Evolutionary conservation across 768 basidiomycete species (phyloP).

Genomic region (Polyporus arcularius): DNA sequence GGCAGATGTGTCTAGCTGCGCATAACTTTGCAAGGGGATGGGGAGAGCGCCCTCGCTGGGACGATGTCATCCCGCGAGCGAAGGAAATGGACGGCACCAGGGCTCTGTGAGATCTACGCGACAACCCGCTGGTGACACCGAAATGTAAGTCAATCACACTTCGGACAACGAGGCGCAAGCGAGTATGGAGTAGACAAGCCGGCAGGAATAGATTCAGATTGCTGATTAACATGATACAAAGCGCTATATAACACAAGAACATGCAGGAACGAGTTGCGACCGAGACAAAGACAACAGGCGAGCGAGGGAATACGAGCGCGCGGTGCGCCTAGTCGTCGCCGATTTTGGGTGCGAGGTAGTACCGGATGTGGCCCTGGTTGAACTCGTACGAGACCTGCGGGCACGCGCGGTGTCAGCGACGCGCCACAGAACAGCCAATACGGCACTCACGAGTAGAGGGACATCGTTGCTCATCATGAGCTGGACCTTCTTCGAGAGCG

Average conservation of each 20-base stretch:
- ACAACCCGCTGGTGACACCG: too few species aligned
- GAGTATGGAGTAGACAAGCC: too few species aligned
- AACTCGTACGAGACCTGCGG: constrained; percentile 85
- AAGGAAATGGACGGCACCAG: too few species aligned
- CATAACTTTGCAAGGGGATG: too few species aligned
- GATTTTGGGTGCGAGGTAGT: constrained; percentile 97
- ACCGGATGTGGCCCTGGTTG: constrained; percentile 83
- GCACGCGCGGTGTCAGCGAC: neutral
- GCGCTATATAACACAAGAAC: constrained; percentile 8
- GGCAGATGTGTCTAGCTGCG: neutral
- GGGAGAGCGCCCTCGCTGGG: too few species aligned
- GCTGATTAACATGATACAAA: constrained; percentile 3
- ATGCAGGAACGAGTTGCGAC: neutral
- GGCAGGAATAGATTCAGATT: neutral
- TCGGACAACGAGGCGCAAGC: too few species aligned
- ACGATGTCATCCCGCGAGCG: too few species aligned
- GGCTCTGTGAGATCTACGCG: too few species aligned
- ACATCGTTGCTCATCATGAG: constrained; percentile 93
- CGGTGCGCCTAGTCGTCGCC: constrained; percentile 62
- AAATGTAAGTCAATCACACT: too few species aligned
- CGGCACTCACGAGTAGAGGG: constrained; percentile 69
- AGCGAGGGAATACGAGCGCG: too few species aligned
- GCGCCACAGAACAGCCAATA: neutral
- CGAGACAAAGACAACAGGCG: neutral
- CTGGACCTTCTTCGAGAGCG: constrained; percentile 70